These are phyloP conservation scores for Mycena capillaripes DNA, from an alignment of 768 basidiomycete genomes.

Conservation along the genomic window DNA sequence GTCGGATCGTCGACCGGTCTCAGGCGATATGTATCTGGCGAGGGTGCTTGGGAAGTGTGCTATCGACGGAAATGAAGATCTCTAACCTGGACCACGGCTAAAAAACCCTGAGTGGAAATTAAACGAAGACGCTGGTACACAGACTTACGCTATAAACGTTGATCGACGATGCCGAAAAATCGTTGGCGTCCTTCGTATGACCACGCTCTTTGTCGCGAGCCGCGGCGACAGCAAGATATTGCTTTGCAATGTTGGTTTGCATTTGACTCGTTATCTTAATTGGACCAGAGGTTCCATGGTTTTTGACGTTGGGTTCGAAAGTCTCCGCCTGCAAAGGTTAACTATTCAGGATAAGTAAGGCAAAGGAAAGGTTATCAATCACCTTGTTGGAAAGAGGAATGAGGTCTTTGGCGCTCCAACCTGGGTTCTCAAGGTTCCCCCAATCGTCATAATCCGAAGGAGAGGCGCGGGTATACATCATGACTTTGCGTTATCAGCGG, in stretches of 20 bases:
- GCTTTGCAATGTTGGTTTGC: conserved; percentile 55
- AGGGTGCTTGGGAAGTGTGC: too few species aligned
- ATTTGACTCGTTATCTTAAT: conserved; percentile 61
- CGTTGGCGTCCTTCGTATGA: conserved; percentile 62
- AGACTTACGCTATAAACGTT: conserved; percentile 64
- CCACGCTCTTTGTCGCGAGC: conserved; percentile 64
- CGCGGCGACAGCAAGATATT: conserved; percentile 62
- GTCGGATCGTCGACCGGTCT: conserved; percentile 70
- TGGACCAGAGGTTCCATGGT: conserved; percentile 66
- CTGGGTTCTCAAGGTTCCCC: conserved; percentile 65
- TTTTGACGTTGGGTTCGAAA: conserved; percentile 46
- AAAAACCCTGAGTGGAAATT: background rate
- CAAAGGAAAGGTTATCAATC: background rate
- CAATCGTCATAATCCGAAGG: conserved; percentile 79
- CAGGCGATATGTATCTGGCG: conserved; percentile 65
- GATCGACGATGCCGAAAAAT: conserved; percentile 51
- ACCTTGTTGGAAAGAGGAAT: conserved; percentile 75
- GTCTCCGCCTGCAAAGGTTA: conserved; percentile 53
- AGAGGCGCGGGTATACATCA: conserved; percentile 70
- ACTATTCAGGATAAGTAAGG: too few species aligned
- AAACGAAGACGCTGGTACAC: background rate
- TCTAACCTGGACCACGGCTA: conserved; percentile 70
- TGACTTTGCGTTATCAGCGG: conserved; percentile 46
- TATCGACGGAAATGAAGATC: too few species aligned
- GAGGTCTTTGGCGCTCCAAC: conserved; percentile 71